Conservation (phyloP, 306 rosid species). For the Vachellia pachyceras region DNA sequence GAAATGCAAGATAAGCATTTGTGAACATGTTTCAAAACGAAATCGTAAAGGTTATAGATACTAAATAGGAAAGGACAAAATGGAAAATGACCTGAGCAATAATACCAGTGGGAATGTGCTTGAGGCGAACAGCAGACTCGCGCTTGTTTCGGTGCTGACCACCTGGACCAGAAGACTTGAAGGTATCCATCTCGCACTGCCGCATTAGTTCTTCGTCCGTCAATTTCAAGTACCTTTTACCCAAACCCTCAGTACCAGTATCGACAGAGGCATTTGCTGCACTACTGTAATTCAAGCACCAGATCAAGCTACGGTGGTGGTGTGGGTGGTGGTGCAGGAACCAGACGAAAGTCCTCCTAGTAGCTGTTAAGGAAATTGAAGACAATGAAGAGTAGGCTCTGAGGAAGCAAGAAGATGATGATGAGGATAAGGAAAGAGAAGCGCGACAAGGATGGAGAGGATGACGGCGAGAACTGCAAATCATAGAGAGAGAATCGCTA, state of each 20-base stretch:
- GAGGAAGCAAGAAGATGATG: slow-evolving; percentile 11
- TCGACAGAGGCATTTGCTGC: background rate
- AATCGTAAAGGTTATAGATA: background rate
- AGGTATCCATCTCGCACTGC: slow-evolving; percentile 81
- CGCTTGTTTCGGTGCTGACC: slow-evolving; percentile 98
- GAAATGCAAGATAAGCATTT: slow-evolving; percentile 15
- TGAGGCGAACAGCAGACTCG: slow-evolving; percentile 86
- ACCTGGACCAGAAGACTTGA: slow-evolving; percentile 85
- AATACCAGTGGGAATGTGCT: slow-evolving; percentile 85
- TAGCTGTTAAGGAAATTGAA: background rate
- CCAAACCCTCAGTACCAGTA: slow-evolving; percentile 10
- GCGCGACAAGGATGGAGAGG: background rate
- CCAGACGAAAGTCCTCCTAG: slow-evolving; percentile 8
- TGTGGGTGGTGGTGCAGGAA: slow-evolving; percentile 15
- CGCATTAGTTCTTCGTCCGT: slow-evolving; percentile 77
- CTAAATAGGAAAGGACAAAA: background rate
- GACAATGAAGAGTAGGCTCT: slow-evolving; percentile 7
- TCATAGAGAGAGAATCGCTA: background rate
- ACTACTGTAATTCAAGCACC: slow-evolving; percentile 31
- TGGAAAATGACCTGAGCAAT: slow-evolving; percentile 62
- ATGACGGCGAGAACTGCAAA: slow-evolving; percentile 1
- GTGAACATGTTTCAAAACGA: background rate
- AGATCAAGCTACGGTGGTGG: slow-evolving; percentile 25
- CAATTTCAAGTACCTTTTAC: slow-evolving; percentile 58
- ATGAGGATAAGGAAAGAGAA: background rate